phyloP scores from a whole-genome alignment of 108 stramenopile species.

The Skeletonema grethae region DNA sequence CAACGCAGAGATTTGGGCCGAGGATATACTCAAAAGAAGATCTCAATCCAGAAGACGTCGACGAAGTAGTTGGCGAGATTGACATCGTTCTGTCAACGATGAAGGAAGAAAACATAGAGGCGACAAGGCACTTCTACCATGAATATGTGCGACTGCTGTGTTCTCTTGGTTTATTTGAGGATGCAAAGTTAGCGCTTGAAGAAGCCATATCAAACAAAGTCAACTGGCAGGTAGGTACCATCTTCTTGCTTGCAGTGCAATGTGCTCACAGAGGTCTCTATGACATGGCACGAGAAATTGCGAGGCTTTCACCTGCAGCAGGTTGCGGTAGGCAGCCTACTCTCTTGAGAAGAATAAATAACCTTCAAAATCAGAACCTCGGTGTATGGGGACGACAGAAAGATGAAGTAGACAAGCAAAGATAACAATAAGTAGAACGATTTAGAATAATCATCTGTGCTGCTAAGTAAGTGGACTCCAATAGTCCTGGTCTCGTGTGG shows the following conservation, averaged over 20 bases:
- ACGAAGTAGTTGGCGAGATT: slow-evolving; percentile 23
- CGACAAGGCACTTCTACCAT: slow-evolving; percentile 25
- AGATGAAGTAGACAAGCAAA: not conserved
- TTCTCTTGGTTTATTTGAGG: slow-evolving; percentile 24
- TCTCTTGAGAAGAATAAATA: slow-evolving; percentile 27
- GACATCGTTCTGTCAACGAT: slow-evolving; percentile 52
- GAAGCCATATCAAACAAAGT: slow-evolving; percentile 17
- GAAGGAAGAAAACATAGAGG: slow-evolving; percentile 53
- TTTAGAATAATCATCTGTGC: not conserved
- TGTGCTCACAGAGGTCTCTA: slow-evolving; percentile 30
- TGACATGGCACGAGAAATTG: slow-evolving; percentile 25
- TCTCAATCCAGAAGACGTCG: slow-evolving; percentile 21
- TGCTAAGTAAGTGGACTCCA: not conserved
- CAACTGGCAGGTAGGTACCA: slow-evolving; percentile 15
- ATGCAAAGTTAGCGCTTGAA: slow-evolving; percentile 28
- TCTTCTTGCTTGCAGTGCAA: slow-evolving; percentile 21
- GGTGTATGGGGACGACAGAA: not conserved
- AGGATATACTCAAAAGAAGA: not conserved
- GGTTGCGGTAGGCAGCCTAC: slow-evolving; percentile 30
- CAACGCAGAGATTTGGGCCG: slow-evolving; percentile 19
- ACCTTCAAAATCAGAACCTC: slow-evolving; percentile 7
- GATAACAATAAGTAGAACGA: not conserved
- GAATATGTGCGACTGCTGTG: slow-evolving; percentile 39
- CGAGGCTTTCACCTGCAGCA: slow-evolving; percentile 14
- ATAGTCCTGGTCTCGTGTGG: not conserved